Percentiles rank a stretch among this genome's conserved stretches.
Conservation (phyloP, 1,284 basidiomycete genomes). For the Wolfiporia cocos region DNA sequence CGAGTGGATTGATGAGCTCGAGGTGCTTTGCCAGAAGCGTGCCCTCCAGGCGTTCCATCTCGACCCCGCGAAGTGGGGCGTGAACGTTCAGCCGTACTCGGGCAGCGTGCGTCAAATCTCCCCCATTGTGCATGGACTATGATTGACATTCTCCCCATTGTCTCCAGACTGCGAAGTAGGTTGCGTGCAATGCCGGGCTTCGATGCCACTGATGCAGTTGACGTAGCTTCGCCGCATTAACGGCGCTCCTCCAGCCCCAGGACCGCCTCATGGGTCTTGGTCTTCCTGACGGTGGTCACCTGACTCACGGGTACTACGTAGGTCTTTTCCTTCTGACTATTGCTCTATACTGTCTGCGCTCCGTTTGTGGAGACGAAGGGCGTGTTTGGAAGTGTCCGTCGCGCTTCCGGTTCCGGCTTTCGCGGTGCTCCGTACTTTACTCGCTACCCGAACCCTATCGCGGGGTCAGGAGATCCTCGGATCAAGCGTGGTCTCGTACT, state of each 20-base stretch:
- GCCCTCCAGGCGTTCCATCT: slow-evolving; percentile 97
- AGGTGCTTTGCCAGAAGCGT: slow-evolving; percentile 91
- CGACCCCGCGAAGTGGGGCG: slow-evolving; percentile 91
- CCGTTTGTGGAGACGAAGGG: too few species aligned
- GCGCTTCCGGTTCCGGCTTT: too few species aligned
- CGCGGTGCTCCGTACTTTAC: too few species aligned
- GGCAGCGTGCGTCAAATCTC: slow-evolving; percentile 45
- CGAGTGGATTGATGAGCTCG: slow-evolving; percentile 96
- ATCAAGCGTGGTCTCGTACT: too few species aligned
- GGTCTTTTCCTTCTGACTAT: slow-evolving; percentile 19
- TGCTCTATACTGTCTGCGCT: neutral
- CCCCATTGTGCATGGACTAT: neutral
- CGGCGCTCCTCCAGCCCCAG: slow-evolving; percentile 94
- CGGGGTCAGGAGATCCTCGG: too few species aligned
- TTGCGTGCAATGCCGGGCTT: neutral
- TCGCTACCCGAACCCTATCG: too few species aligned
- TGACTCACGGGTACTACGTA: slow-evolving; percentile 97
- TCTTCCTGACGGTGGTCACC: slow-evolving; percentile 96
- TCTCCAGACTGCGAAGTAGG: slow-evolving; percentile 87
- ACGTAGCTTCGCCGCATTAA: slow-evolving; percentile 91
- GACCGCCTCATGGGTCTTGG: slow-evolving; percentile 99
- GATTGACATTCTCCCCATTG: neutral
- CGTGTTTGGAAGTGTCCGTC: too few species aligned
- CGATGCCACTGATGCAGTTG: neutral
- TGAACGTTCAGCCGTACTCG: slow-evolving; percentile 99